Percentiles rank a stretch among this genome's conserved stretches.
phyloP scores from a whole-genome alignment of 176 grass and related monocot genomes.

The Calamus simplicifolius region DNA sequence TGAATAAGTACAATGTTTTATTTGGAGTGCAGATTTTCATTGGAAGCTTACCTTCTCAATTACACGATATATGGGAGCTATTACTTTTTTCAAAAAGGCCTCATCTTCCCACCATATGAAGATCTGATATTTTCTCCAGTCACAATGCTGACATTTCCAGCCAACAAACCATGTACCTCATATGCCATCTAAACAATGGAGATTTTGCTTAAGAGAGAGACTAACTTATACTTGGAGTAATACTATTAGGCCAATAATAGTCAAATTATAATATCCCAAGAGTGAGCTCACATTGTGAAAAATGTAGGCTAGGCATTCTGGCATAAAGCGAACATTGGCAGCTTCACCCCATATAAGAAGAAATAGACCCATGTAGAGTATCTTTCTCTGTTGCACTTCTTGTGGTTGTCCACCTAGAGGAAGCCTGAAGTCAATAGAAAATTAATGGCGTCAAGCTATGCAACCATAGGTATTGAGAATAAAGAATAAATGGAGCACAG shows the following conservation, averaged over 20 bases:
- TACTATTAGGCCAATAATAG: neutral
- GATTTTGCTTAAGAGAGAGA: constrained; percentile 10
- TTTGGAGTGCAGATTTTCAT: too few relatives aligned
- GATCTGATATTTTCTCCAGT: constrained; percentile 92
- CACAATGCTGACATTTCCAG: constrained; percentile 78
- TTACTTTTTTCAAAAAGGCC: constrained; percentile 93
- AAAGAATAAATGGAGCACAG: neutral
- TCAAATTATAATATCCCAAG: constrained; percentile 9
- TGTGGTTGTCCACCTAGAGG: constrained; percentile 61
- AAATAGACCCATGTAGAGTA: constrained; percentile 84
- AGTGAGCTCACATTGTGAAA: constrained; percentile 73
- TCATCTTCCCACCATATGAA: constrained; percentile 94
- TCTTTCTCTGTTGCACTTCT: constrained; percentile 75
- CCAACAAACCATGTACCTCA: constrained; percentile 75
- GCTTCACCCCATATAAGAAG: constrained; percentile 98
- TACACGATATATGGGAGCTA: constrained; percentile 79
- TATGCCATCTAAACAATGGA: constrained; percentile 80
- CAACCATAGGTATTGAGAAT: neutral
- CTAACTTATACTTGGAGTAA: constrained; percentile 3
- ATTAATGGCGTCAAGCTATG: neutral
- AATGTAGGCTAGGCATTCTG: constrained; percentile 89
- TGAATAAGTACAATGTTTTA: neutral
- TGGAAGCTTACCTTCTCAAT: constrained; percentile 48
- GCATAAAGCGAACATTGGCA: constrained; percentile 90
- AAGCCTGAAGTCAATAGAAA: constrained; percentile 28